Conservation (phyloP, 192 early-diverging fungal genomes). For the Backusella tuberculispora region DNA sequence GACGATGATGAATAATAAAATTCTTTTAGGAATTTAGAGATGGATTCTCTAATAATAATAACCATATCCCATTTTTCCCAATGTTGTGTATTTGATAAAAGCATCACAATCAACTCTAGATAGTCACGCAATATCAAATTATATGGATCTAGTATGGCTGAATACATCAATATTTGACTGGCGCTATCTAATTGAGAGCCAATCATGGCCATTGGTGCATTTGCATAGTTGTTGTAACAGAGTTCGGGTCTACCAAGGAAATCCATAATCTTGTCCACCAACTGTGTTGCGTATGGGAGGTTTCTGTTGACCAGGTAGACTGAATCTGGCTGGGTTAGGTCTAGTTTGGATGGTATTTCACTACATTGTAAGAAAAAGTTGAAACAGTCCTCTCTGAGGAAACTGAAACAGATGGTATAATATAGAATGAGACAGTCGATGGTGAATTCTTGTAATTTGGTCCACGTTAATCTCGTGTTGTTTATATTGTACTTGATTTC, state of each 20-base stretch:
- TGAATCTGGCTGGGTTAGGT: not conserved
- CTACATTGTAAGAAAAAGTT: not conserved
- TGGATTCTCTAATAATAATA: not conserved
- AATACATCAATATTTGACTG: not conserved
- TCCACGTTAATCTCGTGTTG: not conserved
- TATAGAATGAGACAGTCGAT: not conserved
- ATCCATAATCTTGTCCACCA: not conserved
- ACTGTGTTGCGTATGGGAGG: not conserved
- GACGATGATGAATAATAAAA: not conserved
- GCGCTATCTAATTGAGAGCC: not conserved
- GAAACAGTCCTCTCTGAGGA: not conserved
- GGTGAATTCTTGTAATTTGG: not conserved
- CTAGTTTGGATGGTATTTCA: not conserved
- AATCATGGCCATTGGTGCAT: not conserved
- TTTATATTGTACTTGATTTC: not conserved
- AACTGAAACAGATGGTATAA: not conserved
- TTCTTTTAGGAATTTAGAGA: not conserved
- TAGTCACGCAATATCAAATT: not conserved
- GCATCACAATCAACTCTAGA: not conserved
- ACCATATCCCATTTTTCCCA: not conserved
- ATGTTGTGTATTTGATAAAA: not conserved
- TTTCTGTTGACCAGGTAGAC: not conserved
- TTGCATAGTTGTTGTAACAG: not conserved
- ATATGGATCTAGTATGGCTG: not conserved
- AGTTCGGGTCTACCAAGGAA: not conserved